Evolutionary conservation across 495 filamentous ascomycete species (phyloP).

Genomic region (Chaetomium fimeti): DNA sequence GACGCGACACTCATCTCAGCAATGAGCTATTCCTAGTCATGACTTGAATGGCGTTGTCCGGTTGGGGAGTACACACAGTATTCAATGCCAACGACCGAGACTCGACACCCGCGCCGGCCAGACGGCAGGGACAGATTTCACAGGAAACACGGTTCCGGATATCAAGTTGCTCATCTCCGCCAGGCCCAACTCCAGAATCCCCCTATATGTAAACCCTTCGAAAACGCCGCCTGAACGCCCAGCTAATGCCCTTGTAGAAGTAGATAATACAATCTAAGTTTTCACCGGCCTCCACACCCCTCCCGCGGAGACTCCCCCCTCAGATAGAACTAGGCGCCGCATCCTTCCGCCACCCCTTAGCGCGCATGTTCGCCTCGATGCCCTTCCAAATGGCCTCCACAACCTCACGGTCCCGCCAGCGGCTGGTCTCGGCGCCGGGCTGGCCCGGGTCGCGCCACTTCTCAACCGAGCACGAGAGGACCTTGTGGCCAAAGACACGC

Average conservation of each 20-base stretch:
- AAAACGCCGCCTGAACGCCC: slow-evolving; percentile 16
- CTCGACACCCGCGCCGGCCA: background rate
- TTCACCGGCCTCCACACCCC: background rate
- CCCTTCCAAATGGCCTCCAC: slow-evolving; percentile 90
- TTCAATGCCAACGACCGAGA: background rate
- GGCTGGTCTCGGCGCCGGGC: slow-evolving; percentile 53
- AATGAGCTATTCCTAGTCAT: background rate
- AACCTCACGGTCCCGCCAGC: slow-evolving; percentile 90
- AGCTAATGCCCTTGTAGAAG: slow-evolving; percentile 8
- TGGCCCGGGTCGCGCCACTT: slow-evolving; percentile 64
- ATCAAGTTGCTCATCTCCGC: background rate
- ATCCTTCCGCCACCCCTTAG: slow-evolving; percentile 76
- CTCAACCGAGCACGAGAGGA: slow-evolving; percentile 71
- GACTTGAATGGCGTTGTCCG: too few relatives aligned
- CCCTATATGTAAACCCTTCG: background rate
- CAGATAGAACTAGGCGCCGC: slow-evolving; percentile 53
- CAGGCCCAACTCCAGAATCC: slow-evolving; percentile 4
- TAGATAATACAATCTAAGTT: background rate
- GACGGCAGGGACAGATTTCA: background rate
- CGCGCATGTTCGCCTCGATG: slow-evolving; percentile 85
- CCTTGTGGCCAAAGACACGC: slow-evolving; percentile 79
- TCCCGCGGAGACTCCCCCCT: slow-evolving; percentile 4
- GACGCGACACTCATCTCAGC: background rate
- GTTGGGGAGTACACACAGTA: background rate
- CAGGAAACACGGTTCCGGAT: background rate